These are phyloP conservation scores for Pseudonitzschia pungens DNA, from an alignment of 108 stramenopile genomes.

Conservation along the genomic window DNA sequence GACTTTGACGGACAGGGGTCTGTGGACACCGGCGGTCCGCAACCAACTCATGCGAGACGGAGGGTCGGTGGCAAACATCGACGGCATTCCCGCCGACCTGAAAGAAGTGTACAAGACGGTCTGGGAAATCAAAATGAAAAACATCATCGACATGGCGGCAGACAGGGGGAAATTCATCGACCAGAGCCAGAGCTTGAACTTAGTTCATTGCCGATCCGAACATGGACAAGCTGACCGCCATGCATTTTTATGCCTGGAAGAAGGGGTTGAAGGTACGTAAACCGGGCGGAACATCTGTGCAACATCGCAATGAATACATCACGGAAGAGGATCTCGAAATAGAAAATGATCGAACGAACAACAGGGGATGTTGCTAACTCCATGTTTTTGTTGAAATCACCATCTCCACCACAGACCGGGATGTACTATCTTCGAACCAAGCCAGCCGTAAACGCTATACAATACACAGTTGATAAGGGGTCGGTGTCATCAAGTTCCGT, in stretches of 20 bases:
- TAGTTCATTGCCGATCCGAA: constrained; percentile 96
- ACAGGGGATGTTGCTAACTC: not conserved
- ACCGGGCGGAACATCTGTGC: constrained; percentile 8
- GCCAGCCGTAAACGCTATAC: constrained; percentile 97
- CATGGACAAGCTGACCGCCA: constrained; percentile 89
- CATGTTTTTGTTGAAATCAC: not conserved
- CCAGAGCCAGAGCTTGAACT: constrained; percentile 96
- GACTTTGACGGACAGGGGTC: constrained; percentile 92
- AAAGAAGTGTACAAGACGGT: constrained; percentile 97
- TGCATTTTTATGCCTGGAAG: constrained; percentile 99
- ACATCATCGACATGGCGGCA: constrained; percentile 95
- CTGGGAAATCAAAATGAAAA: constrained; percentile 97
- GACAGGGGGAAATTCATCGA: constrained; percentile 95
- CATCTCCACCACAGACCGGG: constrained; percentile 69
- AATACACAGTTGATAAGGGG: constrained; percentile 93
- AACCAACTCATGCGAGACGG: constrained; percentile 94
- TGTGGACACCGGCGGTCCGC: constrained; percentile 91
- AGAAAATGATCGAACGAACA: not conserved
- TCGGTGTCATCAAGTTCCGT: constrained; percentile 13
- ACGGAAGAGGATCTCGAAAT: not conserved
- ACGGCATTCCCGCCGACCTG: constrained; percentile 71
- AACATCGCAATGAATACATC: not conserved
- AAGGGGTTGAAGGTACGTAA: constrained; percentile 82
- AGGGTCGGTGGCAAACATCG: constrained; percentile 87
- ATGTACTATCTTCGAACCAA: constrained; percentile 96